These are phyloP conservation scores for Phaeosphaeria sp. DNA, from an alignment of 2,329 filamentous ascomycete genomes.

Conservation along the genomic window DNA sequence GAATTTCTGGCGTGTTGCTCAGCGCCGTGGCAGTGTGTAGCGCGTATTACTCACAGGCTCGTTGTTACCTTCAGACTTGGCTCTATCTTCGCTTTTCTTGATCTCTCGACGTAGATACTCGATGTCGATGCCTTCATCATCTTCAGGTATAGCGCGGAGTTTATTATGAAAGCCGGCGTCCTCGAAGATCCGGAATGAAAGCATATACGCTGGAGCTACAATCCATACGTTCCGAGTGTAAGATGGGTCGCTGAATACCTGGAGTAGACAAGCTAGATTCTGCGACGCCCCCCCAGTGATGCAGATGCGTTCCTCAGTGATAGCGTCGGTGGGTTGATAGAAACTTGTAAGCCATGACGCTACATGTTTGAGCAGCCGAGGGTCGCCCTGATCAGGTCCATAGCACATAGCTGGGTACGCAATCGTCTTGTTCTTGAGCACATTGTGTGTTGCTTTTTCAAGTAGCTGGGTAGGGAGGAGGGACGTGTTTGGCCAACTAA, in stretches of 20 bases:
- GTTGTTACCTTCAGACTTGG: conserved; percentile 43
- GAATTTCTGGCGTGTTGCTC: conserved; percentile 49
- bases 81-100: conserved; percentile 56
- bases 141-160: conserved; percentile 75
- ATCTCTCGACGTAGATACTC: conserved; percentile 62
- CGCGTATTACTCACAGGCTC: conserved; percentile 50
- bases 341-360: conserved; percentile 72
- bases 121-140: conserved; percentile 77
- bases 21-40: conserved; percentile 8
- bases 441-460: conserved; percentile 63
- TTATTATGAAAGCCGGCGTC: conserved; percentile 75
- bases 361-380: conserved; percentile 65
- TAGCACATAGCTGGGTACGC: conserved; percentile 74
- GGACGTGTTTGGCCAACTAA: conserved; percentile 69
- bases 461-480: conserved; percentile 72
- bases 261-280: conserved; percentile 76
- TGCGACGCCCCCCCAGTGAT: conserved; percentile 88
- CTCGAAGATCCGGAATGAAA: conserved; percentile 85
- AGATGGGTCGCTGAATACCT: conserved; percentile 79
- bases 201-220: conserved; percentile 80
- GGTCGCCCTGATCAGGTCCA: conserved; percentile 73
- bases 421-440: conserved; percentile 66
- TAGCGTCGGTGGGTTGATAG: conserved; percentile 58
- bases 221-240: conserved; percentile 81
- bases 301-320: conserved; percentile 68